Base-by-base conservation (phyloP, 768 basidiomycete species). In the Boletus fagicola region DNA sequence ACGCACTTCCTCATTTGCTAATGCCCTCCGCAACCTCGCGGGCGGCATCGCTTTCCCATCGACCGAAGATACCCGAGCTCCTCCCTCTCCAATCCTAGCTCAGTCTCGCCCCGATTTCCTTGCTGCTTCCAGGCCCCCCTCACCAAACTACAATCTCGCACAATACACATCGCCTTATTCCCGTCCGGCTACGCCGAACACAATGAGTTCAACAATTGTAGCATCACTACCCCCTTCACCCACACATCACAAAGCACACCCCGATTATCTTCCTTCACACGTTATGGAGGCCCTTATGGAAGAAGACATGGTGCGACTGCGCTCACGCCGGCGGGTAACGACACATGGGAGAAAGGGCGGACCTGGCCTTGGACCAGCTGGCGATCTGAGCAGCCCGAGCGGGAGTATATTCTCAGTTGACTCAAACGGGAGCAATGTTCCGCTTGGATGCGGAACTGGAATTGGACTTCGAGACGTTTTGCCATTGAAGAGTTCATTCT, bases 301-400 rank as follows among this genome's bases (percentile, higher is more conserved):
- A 65, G 94, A 96, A 67, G 96, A 98, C 65, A 92, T 96, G 89
- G 92, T 96, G 58, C 83, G 96, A 5, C 68, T 98, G 38, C 77
- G 87, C 22, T 87, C 91, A 33, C 81, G 92, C 24, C 77, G 89
- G 5, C 76, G 77, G 39, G 62, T 74, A 1, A 60, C 69, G 24
- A 54, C 64, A n/a, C 74, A 82, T 48, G 66, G 75, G 36, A 74
- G 80, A 59, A 71, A 78, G 69, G 64, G 77, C 45, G 75, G 77
- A 63, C 67, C 76, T 53, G 57, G 76, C 60, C 65, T 70, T 62
- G 68, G 73, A 58, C 22, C 74, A 61, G 55, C 74, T 16, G 77
- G 79, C 24, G 76, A 78, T 18, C 69, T 83, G 51, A 80, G 81
- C 26, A 91, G 89, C 65, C 88, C 88, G 0, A 85, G 83, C 46